phyloP scores from a whole-genome alignment of 352 stramenopile genomes.

The Phytophthora ohioensis region DNA sequence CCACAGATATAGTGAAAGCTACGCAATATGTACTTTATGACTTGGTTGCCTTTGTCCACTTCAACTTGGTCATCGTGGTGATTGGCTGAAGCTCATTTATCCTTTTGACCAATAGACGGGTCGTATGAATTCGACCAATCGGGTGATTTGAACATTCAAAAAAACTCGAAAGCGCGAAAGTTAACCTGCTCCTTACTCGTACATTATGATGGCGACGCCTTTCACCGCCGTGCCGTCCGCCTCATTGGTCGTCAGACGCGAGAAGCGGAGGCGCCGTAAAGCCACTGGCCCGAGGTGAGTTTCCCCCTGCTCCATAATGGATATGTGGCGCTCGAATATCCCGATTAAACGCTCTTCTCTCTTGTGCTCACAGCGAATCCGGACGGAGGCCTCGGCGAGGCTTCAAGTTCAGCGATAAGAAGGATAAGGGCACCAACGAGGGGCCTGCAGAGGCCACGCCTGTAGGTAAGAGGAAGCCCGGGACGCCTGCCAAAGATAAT shows the following conservation, averaged over 20 bases:
- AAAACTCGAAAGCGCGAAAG: constrained; percentile 32
- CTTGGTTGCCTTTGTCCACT: background rate
- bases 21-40: constrained; percentile 31
- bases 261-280: constrained; percentile 64
- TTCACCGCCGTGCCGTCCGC: constrained; percentile 43
- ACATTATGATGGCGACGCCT: constrained; percentile 43
- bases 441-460: constrained; percentile 38
- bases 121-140: constrained; percentile 26
- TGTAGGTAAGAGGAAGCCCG: constrained; percentile 31
- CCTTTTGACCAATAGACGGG: constrained; percentile 18
- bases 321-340: background rate
- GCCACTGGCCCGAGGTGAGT: constrained; percentile 41
- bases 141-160: constrained; percentile 43
- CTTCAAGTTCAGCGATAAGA: constrained; percentile 67
- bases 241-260: constrained; percentile 67
- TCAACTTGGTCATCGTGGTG: constrained; percentile 3
- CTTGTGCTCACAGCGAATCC: constrained; percentile 19
- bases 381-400: constrained; percentile 47
- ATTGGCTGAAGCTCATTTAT: constrained; percentile 2
- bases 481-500: constrained; percentile 32
- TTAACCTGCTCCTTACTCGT: background rate
- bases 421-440: constrained; percentile 28
- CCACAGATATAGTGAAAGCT: background rate
- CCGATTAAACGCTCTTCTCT: constrained; percentile 10
- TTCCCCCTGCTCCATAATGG: background rate